Evolutionary conservation across 257 asterid genomes (phyloP).

Genomic region (Forsythia viridissima): DNA sequence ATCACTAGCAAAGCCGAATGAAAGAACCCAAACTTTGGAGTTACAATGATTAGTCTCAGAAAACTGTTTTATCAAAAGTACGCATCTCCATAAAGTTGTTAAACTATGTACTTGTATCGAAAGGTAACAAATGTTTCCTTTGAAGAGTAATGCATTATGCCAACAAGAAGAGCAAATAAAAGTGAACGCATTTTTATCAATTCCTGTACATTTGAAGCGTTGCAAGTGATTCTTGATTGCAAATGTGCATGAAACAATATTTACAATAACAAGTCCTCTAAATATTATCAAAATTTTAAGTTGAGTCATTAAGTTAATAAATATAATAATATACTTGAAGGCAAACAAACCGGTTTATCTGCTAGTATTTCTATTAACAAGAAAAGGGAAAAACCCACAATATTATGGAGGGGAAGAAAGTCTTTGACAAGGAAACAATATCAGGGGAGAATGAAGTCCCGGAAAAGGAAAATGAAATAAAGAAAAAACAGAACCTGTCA

Average conservation of each 20-base stretch:
- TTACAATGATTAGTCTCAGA: too few species aligned
- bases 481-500: not conserved
- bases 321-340: not conserved
- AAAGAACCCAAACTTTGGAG: too few species aligned
- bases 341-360: not conserved
- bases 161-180: not conserved
- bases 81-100: too few species aligned
- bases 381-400: not conserved
- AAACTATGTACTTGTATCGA: too few species aligned
- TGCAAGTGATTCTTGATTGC: not conserved
- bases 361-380: constrained; percentile 1
- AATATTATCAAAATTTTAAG: not conserved
- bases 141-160: not conserved
- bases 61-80: too few species aligned
- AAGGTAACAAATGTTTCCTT: too few species aligned
- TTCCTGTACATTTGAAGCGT: not conserved
- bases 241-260: not conserved
- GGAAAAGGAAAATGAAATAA: not conserved
- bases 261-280: not conserved
- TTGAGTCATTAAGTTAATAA: not conserved
- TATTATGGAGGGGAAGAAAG: not conserved
- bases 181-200: not conserved
- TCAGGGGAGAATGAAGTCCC: not conserved
- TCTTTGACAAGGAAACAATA: not conserved
- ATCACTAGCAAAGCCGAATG: too few species aligned